A percentile compares a stretch with the other conserved stretches of the same genome.
These are phyloP conservation scores for Stagonosporopsis vannaccii DNA, from an alignment of 2,329 filamentous ascomycete genomes.

Conservation along the genomic window DNA sequence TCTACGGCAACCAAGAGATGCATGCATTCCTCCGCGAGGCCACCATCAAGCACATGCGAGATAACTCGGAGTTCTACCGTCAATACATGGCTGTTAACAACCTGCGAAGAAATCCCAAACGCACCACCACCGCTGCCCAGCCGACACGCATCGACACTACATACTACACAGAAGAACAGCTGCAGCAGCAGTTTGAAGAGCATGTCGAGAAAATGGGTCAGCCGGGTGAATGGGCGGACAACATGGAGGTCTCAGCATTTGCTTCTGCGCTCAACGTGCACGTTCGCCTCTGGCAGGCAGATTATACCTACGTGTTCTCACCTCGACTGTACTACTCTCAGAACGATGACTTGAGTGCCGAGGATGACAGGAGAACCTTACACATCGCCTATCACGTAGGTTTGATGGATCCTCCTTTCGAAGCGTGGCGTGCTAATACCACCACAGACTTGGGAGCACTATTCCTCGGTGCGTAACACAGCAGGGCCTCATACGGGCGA, in stretches of 20 bases:
- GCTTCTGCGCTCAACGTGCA: conserved; percentile 67
- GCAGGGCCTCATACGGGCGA: conserved; percentile 65
- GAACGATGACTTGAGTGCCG: conserved; percentile 39
- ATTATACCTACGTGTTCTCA: conserved; percentile 59
- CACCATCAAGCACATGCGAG: conserved; percentile 69
- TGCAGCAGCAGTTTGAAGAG: conserved; percentile 60
- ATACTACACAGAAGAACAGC: conserved; percentile 61
- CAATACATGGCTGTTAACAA: conserved; percentile 66
- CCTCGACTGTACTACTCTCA: conserved; percentile 48
- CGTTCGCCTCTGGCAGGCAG: conserved; percentile 67
- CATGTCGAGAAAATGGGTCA: conserved; percentile 68
- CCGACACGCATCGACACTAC: conserved; percentile 55
- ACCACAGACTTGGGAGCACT: conserved; percentile 68
- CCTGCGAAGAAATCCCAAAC: conserved; percentile 63
- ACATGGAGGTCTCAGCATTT: conserved; percentile 73
- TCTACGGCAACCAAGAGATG: conserved; percentile 66
- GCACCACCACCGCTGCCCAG: conserved; percentile 59
- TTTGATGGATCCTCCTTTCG: conserved; percentile 14
- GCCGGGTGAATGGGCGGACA: conserved; percentile 69
- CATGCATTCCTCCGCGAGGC: conserved; percentile 65
- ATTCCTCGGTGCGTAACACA: conserved; percentile 69
- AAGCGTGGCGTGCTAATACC: conserved; percentile 25
- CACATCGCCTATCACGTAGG: conserved; percentile 71
- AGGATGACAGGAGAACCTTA: conserved; percentile 50
- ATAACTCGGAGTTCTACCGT: conserved; percentile 68